Base-by-base conservation (phyloP, 495 filamentous ascomycete genomes). In the Cercophora newfieldiana region DNA sequence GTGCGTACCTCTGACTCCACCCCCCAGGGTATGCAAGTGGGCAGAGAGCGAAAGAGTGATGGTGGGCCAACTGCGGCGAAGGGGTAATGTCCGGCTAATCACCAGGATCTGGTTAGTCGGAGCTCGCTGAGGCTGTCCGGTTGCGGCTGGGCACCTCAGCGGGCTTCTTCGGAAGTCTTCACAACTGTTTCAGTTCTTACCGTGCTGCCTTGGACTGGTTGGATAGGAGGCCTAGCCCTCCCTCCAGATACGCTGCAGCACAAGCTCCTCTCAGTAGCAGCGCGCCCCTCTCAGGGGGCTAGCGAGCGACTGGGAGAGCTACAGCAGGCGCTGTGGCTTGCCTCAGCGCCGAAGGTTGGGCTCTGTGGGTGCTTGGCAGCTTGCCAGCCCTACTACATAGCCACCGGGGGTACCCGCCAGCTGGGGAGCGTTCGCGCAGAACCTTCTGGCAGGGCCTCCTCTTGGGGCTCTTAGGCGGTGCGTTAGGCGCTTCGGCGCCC, bases 391-490 rank as follows among this genome's bases (percentile, higher is more conserved):
- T 63, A 54, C 47, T 22, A 66, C n/a, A n/a, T 61, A 61, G 55
- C 63, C 63, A 24, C 28, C 28, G 28, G 56, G 56, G 63, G 56
- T 49, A 59, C 47, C 37, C 37, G 63, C 37, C 26, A 54, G 29
- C 10, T 49, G 25, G 33, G 54, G 63, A 65, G 50, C n/a, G 54
- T 55, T 12, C 18, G 24, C 57, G 54, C 54, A 4, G 37, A 65
- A 59, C 37, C 37, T 49, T 24, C 24, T 50, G 25, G 37, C 24
- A 44, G 26, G 53, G 74, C 77, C 76, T 81, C 74, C 79, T 73
- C 72, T 75, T 74, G 76, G 69, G 73, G 71, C 66, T 63, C 66
- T 66, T 70, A 81, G 77, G 74, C 67, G 58, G 60, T 75, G 79
- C 61, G 31, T 25, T 30, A 62, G 53, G 31, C 66, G 29, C 51